Base-by-base conservation (phyloP, 2,329 filamentous ascomycete species). In the Cladophialophora exuberans region DNA sequence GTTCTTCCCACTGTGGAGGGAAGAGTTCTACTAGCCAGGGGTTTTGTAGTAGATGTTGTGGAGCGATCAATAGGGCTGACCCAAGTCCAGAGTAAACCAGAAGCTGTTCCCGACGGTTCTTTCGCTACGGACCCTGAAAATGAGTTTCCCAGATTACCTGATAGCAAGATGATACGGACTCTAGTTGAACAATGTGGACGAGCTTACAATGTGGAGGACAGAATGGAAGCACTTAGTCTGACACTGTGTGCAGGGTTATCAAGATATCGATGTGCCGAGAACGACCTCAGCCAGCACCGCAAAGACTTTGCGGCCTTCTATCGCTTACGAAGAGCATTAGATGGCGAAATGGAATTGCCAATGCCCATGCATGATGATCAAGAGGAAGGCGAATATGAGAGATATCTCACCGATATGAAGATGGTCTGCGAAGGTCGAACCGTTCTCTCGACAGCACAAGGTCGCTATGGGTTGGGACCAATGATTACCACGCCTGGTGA, bases 391-490 rank as follows among this genome's bases (percentile, higher is more conserved):
- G 35, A 48, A 30, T 38, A 26, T 20, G 48, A 57, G 22, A 41
- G 22, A 15, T 57, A 26, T 30, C 17, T 33, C 18, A 38, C 18
- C 17, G 54, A 57, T 18, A 41, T 57, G 25, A 31, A 25, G 20
- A 47, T 54, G 17, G 39, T 26, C 2, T 57, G 49, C 25, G 35
- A 47, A 26, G 54, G 54, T 1, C 23, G 51, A 38, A 50, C 22
- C 28, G 54, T 58, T 30, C 36, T 51, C n/a, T 22, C 50, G 15
- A 55, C 55, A 7, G 38, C 44, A 17, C 42, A 13, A 11, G 55
- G 51, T 18, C 42, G 31, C 15, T 58, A 30, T 23, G 55, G 50
- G 7, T 36, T 58, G 18, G 55, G 51, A 35, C 51, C 55, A 13
- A 15, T 30, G n/a, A 33, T 50, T 22, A 15, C 36, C 11, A 10